Evolutionary conservation across 345 rosid genomes (phyloP), one percentile per base, ranked within the genome.

Genomic region (Kernera saxatilis): DNA sequence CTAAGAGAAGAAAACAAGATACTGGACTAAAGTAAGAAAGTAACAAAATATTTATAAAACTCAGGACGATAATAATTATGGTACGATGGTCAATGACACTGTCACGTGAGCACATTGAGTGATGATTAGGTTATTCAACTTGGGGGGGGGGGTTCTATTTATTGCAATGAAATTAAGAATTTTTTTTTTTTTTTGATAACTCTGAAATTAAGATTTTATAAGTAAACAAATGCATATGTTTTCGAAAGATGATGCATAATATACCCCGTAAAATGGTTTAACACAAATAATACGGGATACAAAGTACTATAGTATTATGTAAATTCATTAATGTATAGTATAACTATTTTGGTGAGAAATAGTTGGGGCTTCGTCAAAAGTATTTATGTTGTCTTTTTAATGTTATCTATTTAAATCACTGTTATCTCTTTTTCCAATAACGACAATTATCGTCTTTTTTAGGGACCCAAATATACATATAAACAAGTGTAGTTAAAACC

Each of bases 31-130:
- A 41, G 1, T 10, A 62, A 18, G 27, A 43, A 27, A 61, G 23
- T n/a, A 10, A 43, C 52, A 62, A 6, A 5, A 30, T 12, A 30
- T 13, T 3, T 27, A 46, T 11, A 30, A 48, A 11, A 30, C 37
- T 29, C 25, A 19, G 44, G 32, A 61, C 33, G 12, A 27, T 61
- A 17, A 53, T 72, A 51, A 37, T 53, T 21, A 63, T 35, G 64
- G 55, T 63, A 26, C 40, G 71, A 44, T 62, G 18, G 64, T 78
- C 26, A 70, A 36, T 46, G 78, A 45, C 66, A 71, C 45, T 15
- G 57, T 73, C 85, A 84, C 85, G 80, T 80, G 85, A 70, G 33
- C 41, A 68, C 63, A 18, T 53, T 58, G 27, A 70, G 33, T 52
- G 55, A 62, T 71, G 76, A 71, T 71, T 62, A 52, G 68, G 10